Evolutionary conservation across 1,284 basidiomycete genomes (phyloP).

Genomic region (Cystobasidium pallidum): DNA sequence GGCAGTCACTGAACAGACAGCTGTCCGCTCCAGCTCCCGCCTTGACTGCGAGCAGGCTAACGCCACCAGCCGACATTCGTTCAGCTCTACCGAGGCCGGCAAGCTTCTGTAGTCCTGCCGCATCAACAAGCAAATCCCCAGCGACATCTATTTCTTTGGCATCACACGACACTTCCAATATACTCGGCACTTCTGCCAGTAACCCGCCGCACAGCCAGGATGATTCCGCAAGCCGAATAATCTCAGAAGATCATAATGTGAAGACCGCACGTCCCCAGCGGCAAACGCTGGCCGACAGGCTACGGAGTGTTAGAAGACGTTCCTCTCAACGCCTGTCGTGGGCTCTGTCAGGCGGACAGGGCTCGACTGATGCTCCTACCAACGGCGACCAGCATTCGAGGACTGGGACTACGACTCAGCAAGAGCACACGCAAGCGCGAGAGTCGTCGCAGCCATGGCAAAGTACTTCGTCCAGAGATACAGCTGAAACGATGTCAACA

Average conservation of each 20-base stretch:
- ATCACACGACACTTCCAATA: background rate
- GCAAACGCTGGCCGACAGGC: background rate
- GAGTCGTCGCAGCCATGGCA: background rate
- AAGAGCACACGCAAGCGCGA: background rate
- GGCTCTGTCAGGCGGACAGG: background rate
- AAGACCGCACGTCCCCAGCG: background rate
- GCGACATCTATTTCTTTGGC: background rate
- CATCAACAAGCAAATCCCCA: background rate
- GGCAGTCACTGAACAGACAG: background rate
- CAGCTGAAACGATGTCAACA: background rate
- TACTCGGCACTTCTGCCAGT: background rate
- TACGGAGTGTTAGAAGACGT: background rate
- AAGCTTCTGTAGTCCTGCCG: background rate
- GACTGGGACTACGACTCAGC: background rate
- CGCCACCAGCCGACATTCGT: background rate
- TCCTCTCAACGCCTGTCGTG: conserved; percentile 8
- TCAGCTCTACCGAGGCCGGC: background rate
- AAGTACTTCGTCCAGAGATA: background rate
- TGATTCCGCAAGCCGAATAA: background rate
- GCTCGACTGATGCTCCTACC: background rate
- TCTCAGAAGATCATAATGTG: background rate
- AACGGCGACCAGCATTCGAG: background rate
- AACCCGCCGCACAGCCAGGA: background rate
- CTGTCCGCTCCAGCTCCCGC: background rate
- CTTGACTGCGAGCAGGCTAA: background rate